These are phyloP conservation scores for Macrolepiota dolichaula DNA, from an alignment of 768 basidiomycete species.

Conservation along the genomic window DNA sequence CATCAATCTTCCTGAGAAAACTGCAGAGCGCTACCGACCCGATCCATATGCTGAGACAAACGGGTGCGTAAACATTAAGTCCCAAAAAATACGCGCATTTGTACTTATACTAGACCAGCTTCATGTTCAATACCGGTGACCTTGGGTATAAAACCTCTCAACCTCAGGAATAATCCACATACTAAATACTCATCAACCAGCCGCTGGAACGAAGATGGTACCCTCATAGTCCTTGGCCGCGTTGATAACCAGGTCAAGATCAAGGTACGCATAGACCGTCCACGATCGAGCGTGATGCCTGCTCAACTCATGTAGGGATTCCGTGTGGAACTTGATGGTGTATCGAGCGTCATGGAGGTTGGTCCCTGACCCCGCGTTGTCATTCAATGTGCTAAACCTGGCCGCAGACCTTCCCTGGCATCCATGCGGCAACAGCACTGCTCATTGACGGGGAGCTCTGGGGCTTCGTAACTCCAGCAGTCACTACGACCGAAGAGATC, in stretches of 20 bases:
- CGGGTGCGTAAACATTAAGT: slow-evolving; percentile 31
- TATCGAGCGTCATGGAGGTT: slow-evolving; percentile 58
- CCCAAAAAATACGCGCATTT: background rate
- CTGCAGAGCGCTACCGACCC: slow-evolving; percentile 42
- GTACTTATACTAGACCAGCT: slow-evolving; percentile 17
- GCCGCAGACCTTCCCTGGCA: slow-evolving; percentile 34
- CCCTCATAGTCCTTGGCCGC: slow-evolving; percentile 54
- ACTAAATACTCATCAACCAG: slow-evolving; percentile 18
- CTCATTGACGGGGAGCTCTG: slow-evolving; percentile 51
- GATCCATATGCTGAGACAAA: slow-evolving; percentile 46
- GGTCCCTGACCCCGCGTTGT: slow-evolving; percentile 6
- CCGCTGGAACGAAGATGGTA: slow-evolving; percentile 49
- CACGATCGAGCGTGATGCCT: background rate
- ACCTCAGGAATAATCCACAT: background rate
- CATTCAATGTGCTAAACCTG: background rate
- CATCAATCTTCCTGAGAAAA: slow-evolving; percentile 52
- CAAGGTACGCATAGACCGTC: slow-evolving; percentile 32
- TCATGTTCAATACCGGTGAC: slow-evolving; percentile 68
- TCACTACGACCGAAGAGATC: slow-evolving; percentile 33
- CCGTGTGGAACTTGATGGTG: slow-evolving; percentile 62
- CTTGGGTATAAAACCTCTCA: slow-evolving; percentile 33
- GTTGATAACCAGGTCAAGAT: slow-evolving; percentile 66
- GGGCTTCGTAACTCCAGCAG: slow-evolving; percentile 49
- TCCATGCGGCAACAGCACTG: slow-evolving; percentile 46
- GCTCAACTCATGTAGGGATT: slow-evolving; percentile 38